Evolutionary conservation across 306 rosid species (phyloP), one percentile per base, ranked within the genome.

Genomic region (Vigna nakashimae): DNA sequence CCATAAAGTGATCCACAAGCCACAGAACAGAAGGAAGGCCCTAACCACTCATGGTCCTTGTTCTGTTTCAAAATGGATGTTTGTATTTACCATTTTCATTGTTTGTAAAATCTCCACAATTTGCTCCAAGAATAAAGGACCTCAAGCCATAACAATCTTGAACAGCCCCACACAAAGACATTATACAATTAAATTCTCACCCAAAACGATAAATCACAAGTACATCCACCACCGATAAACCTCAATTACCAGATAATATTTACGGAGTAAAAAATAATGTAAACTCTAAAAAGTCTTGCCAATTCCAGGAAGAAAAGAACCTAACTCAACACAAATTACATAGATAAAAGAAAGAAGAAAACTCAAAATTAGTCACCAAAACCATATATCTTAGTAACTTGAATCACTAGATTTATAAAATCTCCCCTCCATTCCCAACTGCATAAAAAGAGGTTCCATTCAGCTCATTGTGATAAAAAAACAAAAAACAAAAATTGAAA

Each of bases 301-400:
- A 63, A 64, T 36, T 64, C 16, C 49, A 36, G 50, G 16, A 64
- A n/a, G 49, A 64, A 34, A 36, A 64, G 26, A 64, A 64, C 28
- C 48, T n/a, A 36, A 36, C 26, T 9, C n/a, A 38, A 36, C 16
- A 1, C 9, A 38, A 64, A 64, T 64, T 64, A n/a, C 7, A 46
- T 38, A 36, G 50, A 64, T 64, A 14, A 64, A 38, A 28, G 16
- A 17, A 64, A 64, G 49, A 36, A 18, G 48, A 28, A 28, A 6
- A 9, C 38, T 16, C 43, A 34, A 24, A 32, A 34, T 63, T 16
- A 34, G 46, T 32, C 46, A 43, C 24, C 7, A 1, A 7, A 62
- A 63, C 9, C 24, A 16, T 63, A 7, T 15, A 63, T 34, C 46
- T 32, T 9, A 32, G 14, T 16, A 63, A 34, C 46, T 16, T n/a